Evolutionary conservation across 108 stramenopile genomes (phyloP).

Genomic region (Skeletonema menzelii): DNA sequence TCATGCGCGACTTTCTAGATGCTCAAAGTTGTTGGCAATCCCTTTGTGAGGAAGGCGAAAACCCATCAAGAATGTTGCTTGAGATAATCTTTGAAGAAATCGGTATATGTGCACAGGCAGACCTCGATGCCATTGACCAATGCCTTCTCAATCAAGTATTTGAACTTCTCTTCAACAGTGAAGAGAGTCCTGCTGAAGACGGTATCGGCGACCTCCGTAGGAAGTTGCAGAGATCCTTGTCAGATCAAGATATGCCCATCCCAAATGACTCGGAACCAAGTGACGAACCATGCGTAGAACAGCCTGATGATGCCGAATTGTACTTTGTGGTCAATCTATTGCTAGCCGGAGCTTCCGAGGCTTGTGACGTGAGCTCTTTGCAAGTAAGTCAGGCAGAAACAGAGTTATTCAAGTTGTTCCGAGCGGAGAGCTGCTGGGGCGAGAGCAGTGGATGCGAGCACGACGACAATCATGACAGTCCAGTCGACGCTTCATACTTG

Average conservation of each 20-base stretch:
- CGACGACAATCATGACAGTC: not conserved
- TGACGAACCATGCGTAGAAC: slow-evolving; percentile 4
- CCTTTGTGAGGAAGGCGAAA: slow-evolving; percentile 25
- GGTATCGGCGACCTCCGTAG: slow-evolving; percentile 2
- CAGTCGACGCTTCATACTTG: slow-evolving; percentile 3
- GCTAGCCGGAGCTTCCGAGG: slow-evolving; percentile 19
- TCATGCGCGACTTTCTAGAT: slow-evolving; percentile 16
- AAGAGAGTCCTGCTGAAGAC: not conserved
- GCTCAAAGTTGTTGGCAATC: slow-evolving; percentile 31
- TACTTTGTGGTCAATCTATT: slow-evolving; percentile 10
- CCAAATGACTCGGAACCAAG: not conserved
- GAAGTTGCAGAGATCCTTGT: slow-evolving; percentile 2
- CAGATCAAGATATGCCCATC: not conserved
- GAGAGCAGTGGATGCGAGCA: not conserved
- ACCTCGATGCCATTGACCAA: slow-evolving; percentile 14
- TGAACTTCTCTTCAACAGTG: slow-evolving; percentile 1
- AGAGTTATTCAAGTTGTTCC: slow-evolving; percentile 32
- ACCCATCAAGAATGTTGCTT: slow-evolving; percentile 10
- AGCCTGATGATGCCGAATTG: slow-evolving; percentile 8
- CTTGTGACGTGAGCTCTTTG: slow-evolving; percentile 6
- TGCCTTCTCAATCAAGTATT: slow-evolving; percentile 30
- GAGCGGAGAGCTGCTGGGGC: slow-evolving; percentile 29
- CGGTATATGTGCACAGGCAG: slow-evolving; percentile 20
- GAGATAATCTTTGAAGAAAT: slow-evolving; percentile 27
- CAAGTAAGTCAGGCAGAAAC: slow-evolving; percentile 11